phyloP scores from a whole-genome alignment of 1,284 basidiomycete genomes.

The Austroboletus novae-zelandiae region DNA sequence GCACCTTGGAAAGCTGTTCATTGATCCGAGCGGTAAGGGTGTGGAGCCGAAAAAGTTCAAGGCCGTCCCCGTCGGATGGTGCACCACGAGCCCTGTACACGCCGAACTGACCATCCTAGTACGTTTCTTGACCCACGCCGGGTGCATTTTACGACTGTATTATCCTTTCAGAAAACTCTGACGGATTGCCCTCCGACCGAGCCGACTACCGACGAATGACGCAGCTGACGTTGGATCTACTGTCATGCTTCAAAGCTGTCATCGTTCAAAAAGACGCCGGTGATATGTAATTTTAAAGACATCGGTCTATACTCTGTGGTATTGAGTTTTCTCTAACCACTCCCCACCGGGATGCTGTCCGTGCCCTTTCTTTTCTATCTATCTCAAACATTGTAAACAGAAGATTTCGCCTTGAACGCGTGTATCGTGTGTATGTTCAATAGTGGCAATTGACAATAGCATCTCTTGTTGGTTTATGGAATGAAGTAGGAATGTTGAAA shows the following conservation, averaged over 20 bases:
- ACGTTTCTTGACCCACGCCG: not conserved
- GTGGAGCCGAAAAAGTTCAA: not conserved
- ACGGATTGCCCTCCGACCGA: not conserved
- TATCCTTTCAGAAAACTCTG: not conserved
- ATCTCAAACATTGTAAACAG: too few species aligned
- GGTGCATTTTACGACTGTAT: not conserved
- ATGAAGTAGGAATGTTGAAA: not conserved
- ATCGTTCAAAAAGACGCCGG: too few species aligned
- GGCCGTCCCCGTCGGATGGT: slow-evolving; percentile 1
- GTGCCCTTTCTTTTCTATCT: too few species aligned
- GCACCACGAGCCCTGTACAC: not conserved
- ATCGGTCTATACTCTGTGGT: too few species aligned
- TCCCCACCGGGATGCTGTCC: too few species aligned
- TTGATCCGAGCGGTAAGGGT: not conserved
- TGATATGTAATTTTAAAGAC: too few species aligned
- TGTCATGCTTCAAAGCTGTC: too few species aligned
- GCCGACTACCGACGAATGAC: not conserved
- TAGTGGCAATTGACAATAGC: not conserved
- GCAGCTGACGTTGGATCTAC: too few species aligned
- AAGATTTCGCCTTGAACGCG: too few species aligned
- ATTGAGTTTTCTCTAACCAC: too few species aligned
- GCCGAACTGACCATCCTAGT: not conserved
- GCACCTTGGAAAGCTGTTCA: not conserved
- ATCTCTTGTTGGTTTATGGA: not conserved
- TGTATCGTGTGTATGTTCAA: too few species aligned